Conservation (phyloP, 805 yeast genomes). For the Spathaspora sp. region DNA sequence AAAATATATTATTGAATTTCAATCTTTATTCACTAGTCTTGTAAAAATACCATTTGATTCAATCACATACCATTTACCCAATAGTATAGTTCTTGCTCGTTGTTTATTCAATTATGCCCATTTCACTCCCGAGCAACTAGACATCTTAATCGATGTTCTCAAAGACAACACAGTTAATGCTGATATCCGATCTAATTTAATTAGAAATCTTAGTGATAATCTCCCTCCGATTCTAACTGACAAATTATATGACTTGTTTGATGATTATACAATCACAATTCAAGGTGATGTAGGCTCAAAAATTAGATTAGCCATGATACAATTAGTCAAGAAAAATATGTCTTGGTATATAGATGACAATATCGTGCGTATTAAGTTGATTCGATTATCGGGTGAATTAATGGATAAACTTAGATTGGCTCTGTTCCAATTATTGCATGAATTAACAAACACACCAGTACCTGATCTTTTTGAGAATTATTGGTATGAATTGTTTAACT, state of each 20-base stretch:
- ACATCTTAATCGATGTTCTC: slow-evolving; percentile 21
- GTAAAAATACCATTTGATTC: slow-evolving; percentile 11
- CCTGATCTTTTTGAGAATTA: not conserved
- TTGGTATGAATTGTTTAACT: slow-evolving; percentile 6
- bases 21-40: slow-evolving; percentile 13
- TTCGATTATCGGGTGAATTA: slow-evolving; percentile 62
- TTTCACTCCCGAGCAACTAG: slow-evolving; percentile 11
- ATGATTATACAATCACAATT: slow-evolving; percentile 74
- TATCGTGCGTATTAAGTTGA: slow-evolving; percentile 29
- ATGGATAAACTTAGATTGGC: slow-evolving; percentile 49
- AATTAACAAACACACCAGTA: slow-evolving; percentile 1
- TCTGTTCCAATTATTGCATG: slow-evolving; percentile 34
- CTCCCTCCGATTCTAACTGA: not conserved
- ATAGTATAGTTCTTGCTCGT: slow-evolving; percentile 19
- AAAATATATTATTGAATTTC: slow-evolving; percentile 8
- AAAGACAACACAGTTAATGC: slow-evolving; percentile 24
- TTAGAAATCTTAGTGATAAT: slow-evolving; percentile 18
- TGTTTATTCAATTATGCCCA: slow-evolving; percentile 22
- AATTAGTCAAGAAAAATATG: slow-evolving; percentile 29
- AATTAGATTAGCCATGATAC: slow-evolving; percentile 52
- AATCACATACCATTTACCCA: slow-evolving; percentile 35
- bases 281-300: slow-evolving; percentile 93
- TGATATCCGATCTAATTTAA: slow-evolving; percentile 22
- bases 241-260: slow-evolving; percentile 39
- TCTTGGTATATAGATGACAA: not conserved